phyloP scores from a whole-genome alignment of 139 green algal species.

The Chlamydomonas sp. region DNA sequence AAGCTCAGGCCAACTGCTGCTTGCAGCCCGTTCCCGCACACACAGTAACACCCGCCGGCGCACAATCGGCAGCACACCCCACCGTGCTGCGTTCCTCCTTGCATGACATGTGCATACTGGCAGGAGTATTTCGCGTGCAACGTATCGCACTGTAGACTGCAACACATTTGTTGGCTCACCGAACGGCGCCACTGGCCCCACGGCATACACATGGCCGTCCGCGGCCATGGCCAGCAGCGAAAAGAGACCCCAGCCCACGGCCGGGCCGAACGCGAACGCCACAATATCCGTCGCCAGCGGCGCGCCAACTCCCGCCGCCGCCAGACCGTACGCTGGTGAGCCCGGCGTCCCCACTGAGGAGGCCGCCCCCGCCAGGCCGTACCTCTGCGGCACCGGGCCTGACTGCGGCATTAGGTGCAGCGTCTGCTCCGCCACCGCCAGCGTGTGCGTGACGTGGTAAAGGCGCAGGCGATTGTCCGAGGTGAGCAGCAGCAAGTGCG shows the following conservation, averaged over 20 bases:
- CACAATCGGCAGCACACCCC: no score
- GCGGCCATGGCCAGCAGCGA: constrained; percentile 53
- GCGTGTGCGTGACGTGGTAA: constrained; percentile 38
- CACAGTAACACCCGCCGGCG: no score
- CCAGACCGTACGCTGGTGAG: constrained; percentile 6
- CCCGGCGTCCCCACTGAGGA: neutral
- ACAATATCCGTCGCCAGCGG: constrained; percentile 16
- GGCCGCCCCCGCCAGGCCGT: neutral
- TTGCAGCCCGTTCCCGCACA: no score
- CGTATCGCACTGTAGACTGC: no score
- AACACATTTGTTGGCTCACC: constrained; percentile 15
- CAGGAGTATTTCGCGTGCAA: no score
- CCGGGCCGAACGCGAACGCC: constrained; percentile 64
- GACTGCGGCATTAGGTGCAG: constrained; percentile 23
- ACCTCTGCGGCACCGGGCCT: neutral
- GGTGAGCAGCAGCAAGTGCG: constrained; percentile 46
- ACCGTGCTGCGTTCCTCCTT: no score
- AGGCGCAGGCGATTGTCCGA: constrained; percentile 50
- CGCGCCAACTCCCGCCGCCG: neutral
- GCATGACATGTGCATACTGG: no score
- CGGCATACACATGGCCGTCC: constrained; percentile 52
- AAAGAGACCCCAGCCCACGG: constrained; percentile 61
- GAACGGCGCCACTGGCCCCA: constrained; percentile 73
- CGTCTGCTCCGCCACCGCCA: constrained; percentile 48
- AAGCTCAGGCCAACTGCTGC: no score